Conservation (phyloP, 345 rosid species). For the Ricinus communis region DNA sequence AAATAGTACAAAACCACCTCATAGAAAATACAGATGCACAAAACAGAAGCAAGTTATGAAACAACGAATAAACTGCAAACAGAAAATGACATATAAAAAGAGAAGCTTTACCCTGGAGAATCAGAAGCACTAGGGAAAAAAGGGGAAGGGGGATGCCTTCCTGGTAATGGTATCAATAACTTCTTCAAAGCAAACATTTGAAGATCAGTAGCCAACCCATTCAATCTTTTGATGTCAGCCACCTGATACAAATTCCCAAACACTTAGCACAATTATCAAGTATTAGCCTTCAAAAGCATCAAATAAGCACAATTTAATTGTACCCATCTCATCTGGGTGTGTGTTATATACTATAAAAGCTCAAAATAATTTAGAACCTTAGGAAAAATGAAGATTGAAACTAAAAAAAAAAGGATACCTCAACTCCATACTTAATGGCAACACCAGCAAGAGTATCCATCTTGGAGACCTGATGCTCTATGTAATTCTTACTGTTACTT, state of each 20-base stretch:
- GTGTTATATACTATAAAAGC: background rate
- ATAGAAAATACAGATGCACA: too few species aligned
- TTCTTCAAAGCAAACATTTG: slow-evolving; percentile 88
- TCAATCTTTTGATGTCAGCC: slow-evolving; percentile 75
- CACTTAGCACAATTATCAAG: background rate
- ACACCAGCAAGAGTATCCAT: slow-evolving; percentile 90
- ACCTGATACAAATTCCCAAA: slow-evolving; percentile 45
- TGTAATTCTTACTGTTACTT: slow-evolving; percentile 24
- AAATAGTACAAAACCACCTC: background rate
- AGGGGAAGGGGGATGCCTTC: slow-evolving; percentile 81
- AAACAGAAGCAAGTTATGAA: too few species aligned
- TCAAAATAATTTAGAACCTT: background rate
- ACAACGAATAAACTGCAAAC: background rate
- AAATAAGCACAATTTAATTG: background rate
- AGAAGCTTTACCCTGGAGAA: slow-evolving; percentile 41
- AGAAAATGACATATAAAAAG: background rate
- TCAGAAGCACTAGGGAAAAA: slow-evolving; percentile 43
- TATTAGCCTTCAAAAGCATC: background rate
- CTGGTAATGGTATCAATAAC: slow-evolving; percentile 79
- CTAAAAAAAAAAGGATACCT: slow-evolving; percentile 38
- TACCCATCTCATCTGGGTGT: background rate
- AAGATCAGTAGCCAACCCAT: slow-evolving; percentile 79
- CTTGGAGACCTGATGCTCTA: slow-evolving; percentile 71
- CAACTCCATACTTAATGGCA: slow-evolving; percentile 92
- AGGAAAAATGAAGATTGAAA: background rate